Conservation (phyloP, 331 rosid genomes). For the Quercus lobata region DNA sequence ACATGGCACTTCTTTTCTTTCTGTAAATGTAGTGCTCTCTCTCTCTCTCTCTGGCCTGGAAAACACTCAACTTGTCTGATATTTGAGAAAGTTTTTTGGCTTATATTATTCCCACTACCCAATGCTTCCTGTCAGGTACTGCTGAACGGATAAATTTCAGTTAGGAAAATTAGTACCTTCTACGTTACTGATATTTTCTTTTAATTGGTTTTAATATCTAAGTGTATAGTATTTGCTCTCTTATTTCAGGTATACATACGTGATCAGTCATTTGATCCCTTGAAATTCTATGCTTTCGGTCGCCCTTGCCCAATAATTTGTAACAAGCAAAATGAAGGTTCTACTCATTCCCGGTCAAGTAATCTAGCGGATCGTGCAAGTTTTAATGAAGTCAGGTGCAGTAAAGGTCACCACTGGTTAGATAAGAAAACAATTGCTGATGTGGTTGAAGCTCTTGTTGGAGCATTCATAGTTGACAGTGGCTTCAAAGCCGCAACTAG, state of each 20-base stretch:
- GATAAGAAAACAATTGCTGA: slow-evolving; percentile 73
- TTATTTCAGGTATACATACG: slow-evolving; percentile 73
- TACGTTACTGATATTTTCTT: neutral
- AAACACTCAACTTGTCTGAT: neutral
- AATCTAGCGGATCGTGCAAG: slow-evolving; percentile 22
- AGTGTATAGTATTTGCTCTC: neutral
- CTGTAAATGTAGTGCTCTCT: neutral
- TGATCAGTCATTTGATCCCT: slow-evolving; percentile 72
- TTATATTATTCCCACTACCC: neutral
- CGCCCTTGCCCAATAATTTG: slow-evolving; percentile 69
- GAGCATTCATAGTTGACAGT: slow-evolving; percentile 91
- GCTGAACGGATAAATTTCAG: neutral
- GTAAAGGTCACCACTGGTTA: slow-evolving; percentile 89
- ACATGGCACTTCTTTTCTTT: neutral
- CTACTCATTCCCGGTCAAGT: slow-evolving; percentile 42
- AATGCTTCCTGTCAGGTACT: neutral
- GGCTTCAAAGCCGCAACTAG: slow-evolving; percentile 87
- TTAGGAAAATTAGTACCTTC: neutral
- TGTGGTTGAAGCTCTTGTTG: slow-evolving; percentile 92
- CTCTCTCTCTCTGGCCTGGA: neutral
- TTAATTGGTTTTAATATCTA: neutral
- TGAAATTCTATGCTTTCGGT: slow-evolving; percentile 74
- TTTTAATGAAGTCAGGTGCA: slow-evolving; percentile 44
- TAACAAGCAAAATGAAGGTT: slow-evolving; percentile 42
- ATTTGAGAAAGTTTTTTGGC: neutral